phyloP scores from a whole-genome alignment of 768 basidiomycete species.

The Phanerochaete carnosa region DNA sequence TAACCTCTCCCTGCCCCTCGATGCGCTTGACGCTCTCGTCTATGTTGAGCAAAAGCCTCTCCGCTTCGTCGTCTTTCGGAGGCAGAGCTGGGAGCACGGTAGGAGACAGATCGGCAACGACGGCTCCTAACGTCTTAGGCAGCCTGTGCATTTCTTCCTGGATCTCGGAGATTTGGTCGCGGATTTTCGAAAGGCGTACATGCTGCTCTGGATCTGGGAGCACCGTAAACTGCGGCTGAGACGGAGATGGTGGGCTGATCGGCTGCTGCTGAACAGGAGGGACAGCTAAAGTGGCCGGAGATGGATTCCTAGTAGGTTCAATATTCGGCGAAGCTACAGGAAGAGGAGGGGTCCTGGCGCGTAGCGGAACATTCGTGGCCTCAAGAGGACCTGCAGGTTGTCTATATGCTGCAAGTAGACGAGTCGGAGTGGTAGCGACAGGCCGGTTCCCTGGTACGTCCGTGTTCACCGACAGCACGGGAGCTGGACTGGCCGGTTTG shows the following conservation, averaged over 20 bases:
- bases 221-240: not conserved
- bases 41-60: constrained; percentile 15
- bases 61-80: not conserved
- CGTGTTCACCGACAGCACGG: not conserved
- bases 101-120: not conserved
- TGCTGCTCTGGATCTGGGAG: not conserved
- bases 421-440: not conserved
- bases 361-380: not conserved
- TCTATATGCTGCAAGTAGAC: not conserved
- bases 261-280: not conserved
- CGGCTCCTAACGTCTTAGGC: not conserved
- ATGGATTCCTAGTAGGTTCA: too few relatives aligned
- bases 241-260: not conserved
- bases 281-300: not conserved
- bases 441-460: not conserved
- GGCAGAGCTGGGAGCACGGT: not conserved
- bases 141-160: not conserved
- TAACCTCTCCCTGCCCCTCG: constrained; percentile 7
- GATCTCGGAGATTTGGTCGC: not conserved
- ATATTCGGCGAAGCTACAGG: not conserved
- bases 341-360: not conserved
- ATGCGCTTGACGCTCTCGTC: constrained; percentile 10
- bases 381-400: not conserved
- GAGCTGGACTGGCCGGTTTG: not conserved
- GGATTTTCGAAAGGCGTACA: not conserved